Base-by-base conservation (phyloP, 306 rosid species). In the Gastrolobium villosum region DNA sequence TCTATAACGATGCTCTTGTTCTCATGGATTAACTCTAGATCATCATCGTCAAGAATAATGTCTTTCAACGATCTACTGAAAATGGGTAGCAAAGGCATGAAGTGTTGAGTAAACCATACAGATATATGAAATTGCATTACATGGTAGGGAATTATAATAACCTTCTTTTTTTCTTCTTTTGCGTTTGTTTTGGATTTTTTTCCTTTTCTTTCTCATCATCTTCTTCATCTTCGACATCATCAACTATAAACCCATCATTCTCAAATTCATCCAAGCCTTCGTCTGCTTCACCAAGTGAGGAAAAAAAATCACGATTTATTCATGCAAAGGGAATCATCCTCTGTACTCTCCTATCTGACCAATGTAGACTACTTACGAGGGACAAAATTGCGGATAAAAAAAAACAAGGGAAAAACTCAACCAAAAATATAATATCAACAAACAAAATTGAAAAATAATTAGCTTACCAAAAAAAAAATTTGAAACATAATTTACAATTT, bases 11-110 rank as follows among this genome's bases (percentile, higher is more conserved):
- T 26, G 64, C 55, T 60, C 53, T 37, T 15, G 70, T 83, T 86
- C 57, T 86, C 89, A 49, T 72, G 83, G 39, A 86, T 78, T 49
- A 86, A 64, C 61, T 86, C 89, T 71, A 86, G 84, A 83, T 86
- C 89, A 11, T 86, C 89, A 14, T 76, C 77, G 28, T 86, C 89
- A 52, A 83, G 84, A 76, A 75, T 65, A 70, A 86, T 3, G 66
- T 5, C 36, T 53, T 53, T 45, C 13, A 49, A 71, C 9, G 79
- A 75, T 79, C 54, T 86, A 56, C 87, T 86, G 84, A 79, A 41
- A 75, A 82, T 54, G 32, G 11, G 70, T 56, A 53, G 26, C 50
- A 31, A 66, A 56, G 26, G 67, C 13, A 79, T 8, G 5, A 15
- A 37, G 68, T 59, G 15, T 34, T 45, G 32, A 30, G 45, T 35